A percentile compares a stretch with the other conserved stretches of the same genome.
Conservation (phyloP, 2,329 filamentous ascomycete species). For the Pezicula neosporulosa region DNA sequence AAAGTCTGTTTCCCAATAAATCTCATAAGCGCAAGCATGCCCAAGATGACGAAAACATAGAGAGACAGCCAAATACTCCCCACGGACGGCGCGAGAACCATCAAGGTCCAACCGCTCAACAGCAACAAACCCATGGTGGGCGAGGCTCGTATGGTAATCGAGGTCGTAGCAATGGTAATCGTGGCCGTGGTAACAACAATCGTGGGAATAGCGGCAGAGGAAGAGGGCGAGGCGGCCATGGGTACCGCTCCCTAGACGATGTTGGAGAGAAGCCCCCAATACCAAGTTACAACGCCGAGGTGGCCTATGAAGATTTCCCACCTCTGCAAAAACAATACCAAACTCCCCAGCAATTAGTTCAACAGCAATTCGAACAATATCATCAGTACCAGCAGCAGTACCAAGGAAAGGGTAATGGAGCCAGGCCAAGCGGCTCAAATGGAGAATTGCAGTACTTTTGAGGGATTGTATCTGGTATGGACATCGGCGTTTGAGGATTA, state of each 20-base stretch:
- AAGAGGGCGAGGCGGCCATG: conserved; percentile 39
- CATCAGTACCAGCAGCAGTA: conserved; percentile 24
- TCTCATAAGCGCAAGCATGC: conserved; percentile 60
- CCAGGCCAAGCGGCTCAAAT: conserved; percentile 11
- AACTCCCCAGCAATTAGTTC: conserved; percentile 27
- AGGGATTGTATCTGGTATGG: not conserved
- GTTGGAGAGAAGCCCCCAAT: conserved; percentile 43
- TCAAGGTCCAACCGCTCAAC: conserved; percentile 39
- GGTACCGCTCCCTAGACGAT: conserved; percentile 68
- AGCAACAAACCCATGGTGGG: conserved; percentile 36
- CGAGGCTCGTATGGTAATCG: conserved; percentile 17
- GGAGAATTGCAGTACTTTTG: conserved; percentile 27
- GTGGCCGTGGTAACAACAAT: conserved; percentile 18
- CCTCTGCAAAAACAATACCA: conserved; percentile 29
- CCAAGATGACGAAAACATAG: conserved; percentile 45
- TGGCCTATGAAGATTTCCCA: conserved; percentile 31
- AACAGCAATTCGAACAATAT: conserved; percentile 28
- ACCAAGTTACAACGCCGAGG: conserved; percentile 27
- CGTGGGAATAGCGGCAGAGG: conserved; percentile 38
- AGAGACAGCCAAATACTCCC: conserved; percentile 21
- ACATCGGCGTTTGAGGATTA: not conserved
- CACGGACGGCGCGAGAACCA: conserved; percentile 29
- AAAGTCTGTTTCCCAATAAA: conserved; percentile 59
- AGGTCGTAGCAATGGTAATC: conserved; percentile 25
- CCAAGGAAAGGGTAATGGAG: conserved; percentile 16